Evolutionary conservation across 1,284 basidiomycete genomes (phyloP).

Genomic region (Irpex rosettiformis): DNA sequence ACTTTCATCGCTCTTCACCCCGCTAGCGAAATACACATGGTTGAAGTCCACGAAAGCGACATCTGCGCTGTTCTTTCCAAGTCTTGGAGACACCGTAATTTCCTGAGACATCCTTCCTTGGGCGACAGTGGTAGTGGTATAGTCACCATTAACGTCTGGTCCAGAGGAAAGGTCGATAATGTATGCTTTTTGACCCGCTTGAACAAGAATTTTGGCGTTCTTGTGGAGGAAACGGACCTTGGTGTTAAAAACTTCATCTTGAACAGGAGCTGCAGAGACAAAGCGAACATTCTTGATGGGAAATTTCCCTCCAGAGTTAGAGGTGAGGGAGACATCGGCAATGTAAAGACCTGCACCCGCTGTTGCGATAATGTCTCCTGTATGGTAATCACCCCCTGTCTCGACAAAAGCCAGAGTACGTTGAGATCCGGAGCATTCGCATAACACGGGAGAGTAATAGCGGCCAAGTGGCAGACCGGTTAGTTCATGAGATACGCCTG

Average conservation of each 20-base stretch:
- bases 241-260: constrained; percentile 20
- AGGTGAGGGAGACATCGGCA: constrained; percentile 53
- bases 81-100: constrained; percentile 25
- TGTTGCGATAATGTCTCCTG: constrained; percentile 63
- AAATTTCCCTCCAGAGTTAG: constrained; percentile 18
- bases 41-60: constrained; percentile 65
- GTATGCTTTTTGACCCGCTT: constrained; percentile 50
- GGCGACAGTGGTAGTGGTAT: constrained; percentile 45
- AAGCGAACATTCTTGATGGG: constrained; percentile 23
- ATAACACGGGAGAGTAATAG: constrained; percentile 58
- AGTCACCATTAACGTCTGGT: constrained; percentile 45
- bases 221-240: constrained; percentile 50
- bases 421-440: constrained; percentile 35
- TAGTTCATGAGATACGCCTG: constrained; percentile 44
- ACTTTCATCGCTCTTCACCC: constrained; percentile 36
- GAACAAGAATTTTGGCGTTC: constrained; percentile 52
- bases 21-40: constrained; percentile 56
- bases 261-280: constrained; percentile 20
- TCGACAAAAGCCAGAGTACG: constrained; percentile 63
- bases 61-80: constrained; percentile 6
- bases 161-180: constrained; percentile 49
- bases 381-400: constrained; percentile 52
- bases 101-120: constrained; percentile 55
- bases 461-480: constrained; percentile 58
- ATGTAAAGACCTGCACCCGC: constrained; percentile 60